These are phyloP conservation scores for Rhodotorula mucilaginosa DNA, from an alignment of 1,284 basidiomycete species.

Conservation along the genomic window DNA sequence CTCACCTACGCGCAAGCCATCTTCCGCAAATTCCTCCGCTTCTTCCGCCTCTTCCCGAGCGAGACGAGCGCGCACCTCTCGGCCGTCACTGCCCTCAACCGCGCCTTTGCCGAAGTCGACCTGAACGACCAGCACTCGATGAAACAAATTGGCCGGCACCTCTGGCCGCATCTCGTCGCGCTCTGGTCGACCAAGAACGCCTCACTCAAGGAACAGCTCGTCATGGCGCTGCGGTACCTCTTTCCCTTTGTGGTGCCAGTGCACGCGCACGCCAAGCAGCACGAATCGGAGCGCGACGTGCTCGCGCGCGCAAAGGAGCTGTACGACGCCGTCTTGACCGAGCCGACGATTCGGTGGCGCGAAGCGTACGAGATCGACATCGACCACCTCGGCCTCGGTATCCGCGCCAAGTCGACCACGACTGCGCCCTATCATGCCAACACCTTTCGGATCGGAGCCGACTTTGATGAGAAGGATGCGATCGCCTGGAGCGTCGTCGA, in stretches of 20 bases:
- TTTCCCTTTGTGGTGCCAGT: constrained; percentile 64
- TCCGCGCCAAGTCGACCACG: too few species aligned
- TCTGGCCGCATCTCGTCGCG: constrained; percentile 64
- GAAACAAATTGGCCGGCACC: constrained; percentile 58
- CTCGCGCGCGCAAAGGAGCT: constrained; percentile 43
- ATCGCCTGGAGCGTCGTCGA: constrained; percentile 77
- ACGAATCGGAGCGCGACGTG: neutral
- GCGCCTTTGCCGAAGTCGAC: constrained; percentile 66
- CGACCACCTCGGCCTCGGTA: constrained; percentile 62
- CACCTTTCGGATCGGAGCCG: constrained; percentile 67
- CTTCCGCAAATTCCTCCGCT: constrained; percentile 63
- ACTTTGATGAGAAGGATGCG: constrained; percentile 68
- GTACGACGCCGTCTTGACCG: constrained; percentile 56
- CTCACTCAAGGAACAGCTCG: constrained; percentile 58
- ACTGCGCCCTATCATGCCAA: constrained; percentile 56
- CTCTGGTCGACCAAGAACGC: constrained; percentile 78
- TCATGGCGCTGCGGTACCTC: constrained; percentile 66
- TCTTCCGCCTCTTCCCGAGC: constrained; percentile 62
- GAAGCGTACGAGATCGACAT: constrained; percentile 57
- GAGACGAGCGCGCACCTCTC: constrained; percentile 74
- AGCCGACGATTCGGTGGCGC: constrained; percentile 64
- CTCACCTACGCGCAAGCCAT: constrained; percentile 52
- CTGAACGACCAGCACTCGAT: constrained; percentile 66
- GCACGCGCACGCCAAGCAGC: neutral
- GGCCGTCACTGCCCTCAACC: constrained; percentile 65